Evolutionary conservation across 345 rosid species (phyloP), one percentile per base, ranked within the genome.

Genomic region (Linum trigynum): DNA sequence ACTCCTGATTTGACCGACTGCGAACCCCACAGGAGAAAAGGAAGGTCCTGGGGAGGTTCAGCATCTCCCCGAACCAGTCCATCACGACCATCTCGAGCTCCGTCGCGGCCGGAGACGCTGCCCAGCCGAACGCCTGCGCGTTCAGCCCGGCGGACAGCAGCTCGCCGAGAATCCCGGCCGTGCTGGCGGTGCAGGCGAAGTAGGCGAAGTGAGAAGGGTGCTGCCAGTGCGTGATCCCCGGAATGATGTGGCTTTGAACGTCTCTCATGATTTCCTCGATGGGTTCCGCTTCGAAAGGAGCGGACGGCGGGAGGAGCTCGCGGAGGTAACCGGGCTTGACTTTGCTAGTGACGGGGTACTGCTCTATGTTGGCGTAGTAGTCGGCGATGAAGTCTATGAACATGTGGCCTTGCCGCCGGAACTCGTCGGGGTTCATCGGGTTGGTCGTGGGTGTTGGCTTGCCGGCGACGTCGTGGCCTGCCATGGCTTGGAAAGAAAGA

Each of bases 311-410:
- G 39, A 83, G 64, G 3, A 39, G 23, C 8, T 75, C 43, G 0
- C 38, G 57, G 23, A 81, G 85, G 65, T 79, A 77, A 2, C 82
- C 76, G 0, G 84, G 82, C 16, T 78, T 41, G 36, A 78, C 81
- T 59, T 65, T 71, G 72, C 83, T 83, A 3, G 57, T 59, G 62
- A 79, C 77, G 0, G 83, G 82, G 65, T 71, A 62, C 38, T 75
- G 71, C 69, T 79, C 85, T 7, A 76, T 67, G 37, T 60, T 74
- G 40, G 62, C 41, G 61, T 79, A 81, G 63, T 81, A 79, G 38
- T 79, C 74, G 4, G 83, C 80, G 6, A 83, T 65, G 65, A 81
- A 79, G 45, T 79, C 82, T 0, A 83, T 64, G 35, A 75, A 58
- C 72, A 71, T 40, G 71, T 73, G 75, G 3, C 72, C 85, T 69